Conservation (phyloP, 495 filamentous ascomycete species). For the Annulohypoxylon moriforme region DNA sequence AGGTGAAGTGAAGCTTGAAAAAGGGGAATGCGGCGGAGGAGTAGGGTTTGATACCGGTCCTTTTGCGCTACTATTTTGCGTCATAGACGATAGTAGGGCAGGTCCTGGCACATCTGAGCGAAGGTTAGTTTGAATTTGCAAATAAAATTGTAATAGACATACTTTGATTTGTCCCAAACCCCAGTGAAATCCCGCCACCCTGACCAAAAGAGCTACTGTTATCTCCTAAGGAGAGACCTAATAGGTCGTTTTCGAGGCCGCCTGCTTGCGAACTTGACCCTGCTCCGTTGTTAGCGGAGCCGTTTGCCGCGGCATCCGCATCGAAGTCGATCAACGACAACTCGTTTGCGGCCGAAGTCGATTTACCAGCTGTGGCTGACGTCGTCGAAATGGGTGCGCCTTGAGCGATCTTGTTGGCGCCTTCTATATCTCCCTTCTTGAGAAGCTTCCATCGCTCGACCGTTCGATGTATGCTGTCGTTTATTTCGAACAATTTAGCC, state of each 20-base stretch:
- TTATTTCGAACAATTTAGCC: constrained; percentile 93
- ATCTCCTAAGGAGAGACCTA: constrained; percentile 65
- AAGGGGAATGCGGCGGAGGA: constrained; percentile 68
- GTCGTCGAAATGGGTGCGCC: constrained; percentile 72
- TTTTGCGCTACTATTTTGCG: constrained; percentile 66
- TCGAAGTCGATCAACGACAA: constrained; percentile 94
- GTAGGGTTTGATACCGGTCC: constrained; percentile 53
- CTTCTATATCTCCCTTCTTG: constrained; percentile 93
- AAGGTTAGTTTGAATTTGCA: constrained; percentile 15
- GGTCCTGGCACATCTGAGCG: constrained; percentile 69
- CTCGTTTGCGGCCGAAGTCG: constrained; percentile 82
- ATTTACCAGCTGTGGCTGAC: constrained; percentile 71
- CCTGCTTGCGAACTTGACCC: constrained; percentile 51
- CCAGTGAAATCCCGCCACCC: constrained; percentile 86
- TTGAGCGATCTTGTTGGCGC: constrained; percentile 82
- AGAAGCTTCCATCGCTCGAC: constrained; percentile 93
- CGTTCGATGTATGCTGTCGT: constrained; percentile 97
- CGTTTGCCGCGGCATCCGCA: constrained; percentile 71
- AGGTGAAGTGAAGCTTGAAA: constrained; percentile 64
- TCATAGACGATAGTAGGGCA: constrained; percentile 71
- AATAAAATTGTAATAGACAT: constrained; percentile 27
- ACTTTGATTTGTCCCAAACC: constrained; percentile 77
- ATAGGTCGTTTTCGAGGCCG: constrained; percentile 64
- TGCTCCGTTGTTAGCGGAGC: constrained; percentile 51
- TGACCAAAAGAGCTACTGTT: constrained; percentile 66